These are phyloP conservation scores for Fusarium transvaalense DNA, from an alignment of 2,329 filamentous ascomycete genomes.

Conservation along the genomic window DNA sequence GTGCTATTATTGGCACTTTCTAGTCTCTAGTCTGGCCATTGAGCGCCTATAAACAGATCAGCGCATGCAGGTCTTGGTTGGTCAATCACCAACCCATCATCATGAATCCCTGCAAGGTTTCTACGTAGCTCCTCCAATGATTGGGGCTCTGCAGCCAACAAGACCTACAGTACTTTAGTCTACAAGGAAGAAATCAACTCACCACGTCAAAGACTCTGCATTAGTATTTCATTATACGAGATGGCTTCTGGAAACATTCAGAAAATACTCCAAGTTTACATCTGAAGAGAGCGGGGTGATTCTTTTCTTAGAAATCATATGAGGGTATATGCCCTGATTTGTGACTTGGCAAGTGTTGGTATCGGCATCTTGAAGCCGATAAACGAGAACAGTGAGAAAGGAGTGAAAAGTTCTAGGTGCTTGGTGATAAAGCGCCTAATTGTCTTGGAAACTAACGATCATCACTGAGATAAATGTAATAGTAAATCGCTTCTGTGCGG, in stretches of 20 bases:
- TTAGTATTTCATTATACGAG: conserved; percentile 24
- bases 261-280: not conserved
- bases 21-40: conserved; percentile 15
- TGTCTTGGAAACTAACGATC: conserved; percentile 5
- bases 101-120: conserved; percentile 30
- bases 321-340: not conserved
- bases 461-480: conserved; percentile 5
- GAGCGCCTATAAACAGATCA: conserved; percentile 33
- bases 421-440: not conserved
- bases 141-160: conserved; percentile 2
- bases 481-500: not conserved
- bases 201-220: conserved; percentile 32
- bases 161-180: not conserved
- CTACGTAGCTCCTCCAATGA: conserved; percentile 24
- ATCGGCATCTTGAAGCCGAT: conserved; percentile 5
- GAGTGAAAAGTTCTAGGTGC: not conserved
- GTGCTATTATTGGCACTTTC: conserved; percentile 32
- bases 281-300: conserved; percentile 12
- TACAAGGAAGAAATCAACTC: conserved; percentile 1
- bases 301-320: conserved; percentile 21
- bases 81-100: not conserved
- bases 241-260: not conserved
- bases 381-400: not conserved
- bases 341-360: conserved; percentile 1
- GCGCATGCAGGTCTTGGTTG: conserved; percentile 14